Base-by-base conservation (phyloP, 805 yeast genomes). In the Ascoidea tarda region DNA sequence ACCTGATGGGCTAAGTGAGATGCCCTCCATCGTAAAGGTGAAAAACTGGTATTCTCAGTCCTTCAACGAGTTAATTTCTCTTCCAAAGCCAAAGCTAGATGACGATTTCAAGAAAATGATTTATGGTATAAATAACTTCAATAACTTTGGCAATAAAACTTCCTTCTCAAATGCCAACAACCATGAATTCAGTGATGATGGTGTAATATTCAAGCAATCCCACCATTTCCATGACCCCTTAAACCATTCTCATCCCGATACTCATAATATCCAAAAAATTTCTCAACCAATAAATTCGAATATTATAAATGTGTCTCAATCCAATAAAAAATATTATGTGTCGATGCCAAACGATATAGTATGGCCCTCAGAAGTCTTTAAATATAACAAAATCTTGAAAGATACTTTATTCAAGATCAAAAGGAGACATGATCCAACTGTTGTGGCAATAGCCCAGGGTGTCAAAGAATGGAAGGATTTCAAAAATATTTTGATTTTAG, bases 11-110 rank as follows among this genome's bases (percentile, higher is more conserved):
- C 72, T 89, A 52, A 76, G 74, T 58, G 72, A 80, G 33, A 82
- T 82, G 79, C 87, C 88, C 1, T 80, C 88, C 2, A 87, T 90
- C 50, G 70, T 77, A 51, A 75, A 81, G 57, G 96, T 88, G 16
- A 77, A 82, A 55, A 79, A 87, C 63, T 89, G 96, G 96, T 89
- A 88, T 64, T 90, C 90, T 1, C 93, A 87, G 63, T 82, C 91
- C 6, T 89, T 89, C 65, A 89, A 87, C 59, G 91, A 88, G 62
- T 74, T 88, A 58, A 79, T 84, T n/a, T 65, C 73, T 10, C 66
- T 89, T 5, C 77, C 79, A 10, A 74, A 76, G 53, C 91, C 91
- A 1, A 62, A 60, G 38, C 69, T 82, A 48, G 68, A 70, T 49
- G 70, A 63, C 16, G 74, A 72, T 49, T 64, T 76, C 56, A 64